Conservation (phyloP, 768 basidiomycete genomes). For the Mycena alexandri region DNA sequence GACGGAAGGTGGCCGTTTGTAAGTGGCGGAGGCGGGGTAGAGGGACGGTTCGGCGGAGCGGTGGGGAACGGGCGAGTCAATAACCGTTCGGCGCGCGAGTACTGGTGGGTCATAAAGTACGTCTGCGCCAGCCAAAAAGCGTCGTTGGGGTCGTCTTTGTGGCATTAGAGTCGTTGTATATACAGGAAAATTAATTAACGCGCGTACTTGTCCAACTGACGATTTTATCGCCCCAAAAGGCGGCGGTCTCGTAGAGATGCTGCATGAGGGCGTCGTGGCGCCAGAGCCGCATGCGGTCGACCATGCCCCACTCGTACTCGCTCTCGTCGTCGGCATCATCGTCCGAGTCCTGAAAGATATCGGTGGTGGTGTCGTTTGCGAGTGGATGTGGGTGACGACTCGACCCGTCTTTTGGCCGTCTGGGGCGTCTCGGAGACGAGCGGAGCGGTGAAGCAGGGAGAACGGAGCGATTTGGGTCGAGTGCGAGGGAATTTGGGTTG, state of each 20-base stretch:
- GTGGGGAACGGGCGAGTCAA: slow-evolving; percentile 88
- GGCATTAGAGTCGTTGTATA: slow-evolving; percentile 14
- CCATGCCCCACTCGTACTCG: slow-evolving; percentile 83
- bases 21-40: slow-evolving; percentile 48
- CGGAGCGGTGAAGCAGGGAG: slow-evolving; percentile 79
- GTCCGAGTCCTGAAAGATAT: slow-evolving; percentile 79
- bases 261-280: slow-evolving; percentile 98
- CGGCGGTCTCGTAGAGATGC: slow-evolving; percentile 96
- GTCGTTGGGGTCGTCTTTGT: slow-evolving; percentile 92
- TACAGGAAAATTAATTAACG: slow-evolving; percentile 39
- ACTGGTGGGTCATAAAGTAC: slow-evolving; percentile 96
- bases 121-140: slow-evolving; percentile 99
- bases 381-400: slow-evolving; percentile 73
- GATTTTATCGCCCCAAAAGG: slow-evolving; percentile 99
- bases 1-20: slow-evolving; percentile 58
- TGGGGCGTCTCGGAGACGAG: slow-evolving; percentile 72
- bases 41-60: slow-evolving; percentile 55
- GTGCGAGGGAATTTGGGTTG: slow-evolving; percentile 64
- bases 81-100: slow-evolving; percentile 92
- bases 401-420: slow-evolving; percentile 66
- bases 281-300: slow-evolving; percentile 97
- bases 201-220: slow-evolving; percentile 92
- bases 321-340: slow-evolving; percentile 71
- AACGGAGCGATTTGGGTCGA: slow-evolving; percentile 87
- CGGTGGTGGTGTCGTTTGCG: slow-evolving; percentile 80